A percentile compares a stretch with the other conserved stretches of the same genome.
These are phyloP conservation scores for Alnus rubra DNA, from an alignment of 306 rosid genomes.

Conservation along the genomic window DNA sequence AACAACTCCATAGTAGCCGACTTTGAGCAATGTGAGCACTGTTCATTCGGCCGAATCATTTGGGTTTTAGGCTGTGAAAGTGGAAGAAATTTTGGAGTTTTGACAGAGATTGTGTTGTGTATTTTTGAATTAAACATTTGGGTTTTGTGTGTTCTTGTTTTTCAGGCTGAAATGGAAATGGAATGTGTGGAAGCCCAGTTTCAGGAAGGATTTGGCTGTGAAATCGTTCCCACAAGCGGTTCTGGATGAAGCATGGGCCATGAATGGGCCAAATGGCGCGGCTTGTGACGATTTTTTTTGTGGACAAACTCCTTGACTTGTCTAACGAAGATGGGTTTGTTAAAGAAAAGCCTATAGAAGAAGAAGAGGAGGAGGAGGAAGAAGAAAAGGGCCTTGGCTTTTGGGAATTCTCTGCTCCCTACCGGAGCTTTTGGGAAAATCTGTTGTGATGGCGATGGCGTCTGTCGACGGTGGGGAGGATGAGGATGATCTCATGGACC, in stretches of 20 bases:
- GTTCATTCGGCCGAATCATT: too few species aligned
- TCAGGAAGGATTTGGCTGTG: slow-evolving; percentile 42
- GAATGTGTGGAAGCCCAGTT: slow-evolving; percentile 71
- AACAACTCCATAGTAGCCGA: too few species aligned
- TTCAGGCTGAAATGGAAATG: slow-evolving; percentile 60
- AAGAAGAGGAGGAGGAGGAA: slow-evolving; percentile 22
- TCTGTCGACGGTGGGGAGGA: too few species aligned
- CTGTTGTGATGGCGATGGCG: too few species aligned
- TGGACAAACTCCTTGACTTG: slow-evolving; percentile 82
- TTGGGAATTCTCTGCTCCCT: too few species aligned
- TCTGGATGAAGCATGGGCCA: slow-evolving; percentile 39
- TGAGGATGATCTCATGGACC: too few species aligned
- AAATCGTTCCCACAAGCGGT: slow-evolving; percentile 43
- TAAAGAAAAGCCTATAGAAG: slow-evolving; percentile 34
- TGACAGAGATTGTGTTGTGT: background rate
- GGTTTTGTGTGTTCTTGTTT: background rate
- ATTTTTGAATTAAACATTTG: background rate
- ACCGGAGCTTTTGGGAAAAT: too few species aligned
- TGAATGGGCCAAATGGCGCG: slow-evolving; percentile 42
- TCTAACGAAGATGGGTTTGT: slow-evolving; percentile 59
- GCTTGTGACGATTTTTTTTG: slow-evolving; percentile 62
- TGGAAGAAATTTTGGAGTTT: background rate
- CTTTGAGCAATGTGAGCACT: too few species aligned
- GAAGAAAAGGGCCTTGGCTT: slow-evolving; percentile 22
- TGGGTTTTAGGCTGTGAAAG: background rate